phyloP scores from a whole-genome alignment of 257 asterid genomes.

The Cordia subcordata region DNA sequence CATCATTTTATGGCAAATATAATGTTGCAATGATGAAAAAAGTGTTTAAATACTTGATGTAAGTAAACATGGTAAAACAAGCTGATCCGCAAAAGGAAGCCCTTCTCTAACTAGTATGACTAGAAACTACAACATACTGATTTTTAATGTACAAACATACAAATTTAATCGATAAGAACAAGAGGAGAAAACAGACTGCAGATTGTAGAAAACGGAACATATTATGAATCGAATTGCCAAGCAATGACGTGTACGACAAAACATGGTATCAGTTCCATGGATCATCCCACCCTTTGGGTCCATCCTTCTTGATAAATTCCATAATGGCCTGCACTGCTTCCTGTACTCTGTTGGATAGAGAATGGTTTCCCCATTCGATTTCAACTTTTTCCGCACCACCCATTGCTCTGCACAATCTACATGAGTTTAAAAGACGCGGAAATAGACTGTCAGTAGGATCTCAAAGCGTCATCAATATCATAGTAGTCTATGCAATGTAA shows the following conservation, averaged over 20 bases:
- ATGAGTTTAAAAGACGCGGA: conserved; percentile 3
- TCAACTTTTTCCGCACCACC: conserved; percentile 77
- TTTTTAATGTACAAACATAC: background rate
- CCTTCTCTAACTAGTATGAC: no score
- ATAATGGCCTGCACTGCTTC: conserved; percentile 68
- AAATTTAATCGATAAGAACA: background rate
- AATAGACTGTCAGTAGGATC: background rate
- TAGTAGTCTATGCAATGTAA: no score
- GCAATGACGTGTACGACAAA: conserved; percentile 2
- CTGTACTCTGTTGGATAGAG: conserved; percentile 60
- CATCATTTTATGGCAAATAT: no score
- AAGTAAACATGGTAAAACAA: no score
- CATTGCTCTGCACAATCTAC: conserved; percentile 74
- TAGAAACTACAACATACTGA: background rate
- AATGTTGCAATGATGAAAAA: no score
- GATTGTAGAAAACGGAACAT: background rate
- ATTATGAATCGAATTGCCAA: background rate
- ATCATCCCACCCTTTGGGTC: conserved; percentile 84
- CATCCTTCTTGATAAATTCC: conserved; percentile 69
- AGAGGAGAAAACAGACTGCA: background rate
- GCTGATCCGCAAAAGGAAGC: no score
- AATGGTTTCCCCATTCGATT: conserved; percentile 66
- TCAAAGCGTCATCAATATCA: no score
- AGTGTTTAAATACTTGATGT: no score
- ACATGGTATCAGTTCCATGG: conserved; percentile 57